Conservation (phyloP, 305 asterid species). For the Fraxinus baroniana region DNA sequence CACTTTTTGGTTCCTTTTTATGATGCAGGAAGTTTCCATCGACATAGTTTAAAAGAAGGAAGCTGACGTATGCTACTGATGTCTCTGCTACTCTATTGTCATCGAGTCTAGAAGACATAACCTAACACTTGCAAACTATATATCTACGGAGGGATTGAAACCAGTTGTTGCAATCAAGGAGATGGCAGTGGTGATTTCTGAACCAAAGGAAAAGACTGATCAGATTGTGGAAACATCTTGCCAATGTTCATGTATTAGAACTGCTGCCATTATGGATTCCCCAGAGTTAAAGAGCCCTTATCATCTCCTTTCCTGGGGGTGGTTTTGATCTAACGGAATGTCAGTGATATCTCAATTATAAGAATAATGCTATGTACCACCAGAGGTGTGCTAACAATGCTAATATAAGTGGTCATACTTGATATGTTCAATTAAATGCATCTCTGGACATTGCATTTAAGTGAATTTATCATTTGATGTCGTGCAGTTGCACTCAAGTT, state of each 20-base stretch:
- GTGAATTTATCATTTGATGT: not conserved
- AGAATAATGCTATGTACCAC: too few relatives aligned
- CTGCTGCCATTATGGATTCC: constrained; percentile 32
- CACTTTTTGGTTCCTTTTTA: not conserved
- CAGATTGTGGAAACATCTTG: constrained; percentile 34
- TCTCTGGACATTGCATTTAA: not conserved
- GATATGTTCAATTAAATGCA: not conserved
- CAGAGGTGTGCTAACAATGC: too few relatives aligned
- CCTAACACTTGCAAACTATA: too few relatives aligned
- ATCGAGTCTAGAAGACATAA: too few relatives aligned
- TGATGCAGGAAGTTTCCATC: constrained; percentile 66
- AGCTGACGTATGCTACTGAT: not conserved
- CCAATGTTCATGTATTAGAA: constrained; percentile 38
- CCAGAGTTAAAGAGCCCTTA: constrained; percentile 54
- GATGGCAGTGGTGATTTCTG: not conserved
- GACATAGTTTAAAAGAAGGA: constrained; percentile 56
- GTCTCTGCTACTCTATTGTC: too few relatives aligned
- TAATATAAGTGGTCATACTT: too few relatives aligned
- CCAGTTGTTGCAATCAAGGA: not conserved
- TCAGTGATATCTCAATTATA: too few relatives aligned
- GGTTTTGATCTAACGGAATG: not conserved
- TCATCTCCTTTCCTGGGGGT: constrained; percentile 63
- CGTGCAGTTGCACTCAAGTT: too few relatives aligned
- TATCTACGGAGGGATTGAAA: not conserved
- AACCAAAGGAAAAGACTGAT: not conserved